Base-by-base conservation (phyloP, 1,139 yeast genomes). In the Nematodospora anomalae region DNA sequence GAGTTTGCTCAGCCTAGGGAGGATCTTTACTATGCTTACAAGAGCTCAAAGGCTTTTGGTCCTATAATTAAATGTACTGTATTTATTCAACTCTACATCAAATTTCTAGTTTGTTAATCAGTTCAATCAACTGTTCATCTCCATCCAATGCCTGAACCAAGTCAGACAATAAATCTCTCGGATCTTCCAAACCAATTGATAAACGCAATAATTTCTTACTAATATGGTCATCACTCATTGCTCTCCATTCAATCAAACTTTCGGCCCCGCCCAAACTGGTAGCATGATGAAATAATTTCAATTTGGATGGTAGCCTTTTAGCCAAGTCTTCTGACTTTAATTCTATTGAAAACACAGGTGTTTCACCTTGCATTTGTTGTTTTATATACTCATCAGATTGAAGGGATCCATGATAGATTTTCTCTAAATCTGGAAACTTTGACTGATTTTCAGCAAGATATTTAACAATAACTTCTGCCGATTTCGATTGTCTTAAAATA, bases 241-340 rank as follows among this genome's bases (percentile, higher is more conserved):
- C 83, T 53, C 96, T 76, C 96, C 96, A 88, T 60, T 90, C 97
- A 42, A 89, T 79, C 50, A 89, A 68, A 38, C 95, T 84, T 58
- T 90, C 97, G 5, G 85, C 87, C n/a, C 97, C 96, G 27, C 97
- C 97, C 21, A 90, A 68, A 4, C 96, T 86, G 1, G 97, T 89
- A 2, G 97, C 96, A 60, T 90, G 97, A 45, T 81, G 81, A 64
- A 89, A 88, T 44, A 76, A 74, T 48, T 80, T 75, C 42, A 89
- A 67, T 45, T 72, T 76, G 1, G 82, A 67, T 3, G 96, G 95
- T 10, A 90, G 66, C 2, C 49, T 39, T 46, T 71, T 76, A 0
- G 97, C 96, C 16, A 67, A 60, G 7, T 76, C 75, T 38, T 67
- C 75, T 12, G 67, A 56, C 4, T 58, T 53, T 24, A 85, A 62